Evolutionary conservation across 768 basidiomycete genomes (phyloP).

Genomic region (Saitozyma sp.): DNA sequence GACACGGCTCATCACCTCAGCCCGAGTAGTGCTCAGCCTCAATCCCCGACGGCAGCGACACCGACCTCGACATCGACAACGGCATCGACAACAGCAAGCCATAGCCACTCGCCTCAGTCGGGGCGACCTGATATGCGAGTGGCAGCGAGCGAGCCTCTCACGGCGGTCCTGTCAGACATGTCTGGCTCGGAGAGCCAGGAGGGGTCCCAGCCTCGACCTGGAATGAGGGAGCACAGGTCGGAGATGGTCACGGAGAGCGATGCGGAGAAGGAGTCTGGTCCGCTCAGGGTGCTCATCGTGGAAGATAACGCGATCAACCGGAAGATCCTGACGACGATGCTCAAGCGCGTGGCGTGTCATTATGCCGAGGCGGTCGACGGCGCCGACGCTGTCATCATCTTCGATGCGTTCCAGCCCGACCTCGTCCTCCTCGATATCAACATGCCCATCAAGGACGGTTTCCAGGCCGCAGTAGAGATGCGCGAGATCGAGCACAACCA

Average conservation of each 20-base stretch:
- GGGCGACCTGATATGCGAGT: background rate
- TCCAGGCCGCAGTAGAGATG: conserved; percentile 44
- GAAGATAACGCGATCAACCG: conserved; percentile 49
- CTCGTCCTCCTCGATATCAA: conserved; percentile 48
- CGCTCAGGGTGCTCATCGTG: conserved; percentile 42
- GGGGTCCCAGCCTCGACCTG: background rate
- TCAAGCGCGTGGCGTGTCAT: conserved; percentile 17
- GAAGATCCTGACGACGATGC: conserved; percentile 37
- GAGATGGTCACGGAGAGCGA: background rate
- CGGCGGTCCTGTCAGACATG: background rate
- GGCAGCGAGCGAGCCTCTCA: background rate
- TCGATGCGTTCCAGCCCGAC: conserved; percentile 31
- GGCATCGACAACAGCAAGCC: too few relatives aligned
- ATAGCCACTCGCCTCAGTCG: background rate
- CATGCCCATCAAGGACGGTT: conserved; percentile 51
- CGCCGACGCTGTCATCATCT: conserved; percentile 38
- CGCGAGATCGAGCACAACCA: conserved; percentile 31
- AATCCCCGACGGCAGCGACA: too few relatives aligned
- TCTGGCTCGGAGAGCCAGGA: background rate
- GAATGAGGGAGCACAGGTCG: background rate
- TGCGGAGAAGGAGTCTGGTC: background rate
- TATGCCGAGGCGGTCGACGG: conserved; percentile 48
- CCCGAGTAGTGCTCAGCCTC: too few relatives aligned
- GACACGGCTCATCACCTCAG: too few relatives aligned
- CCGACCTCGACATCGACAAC: too few relatives aligned